Evolutionary conservation across 768 basidiomycete species (phyloP).

Genomic region (Trametes cinnabarina): DNA sequence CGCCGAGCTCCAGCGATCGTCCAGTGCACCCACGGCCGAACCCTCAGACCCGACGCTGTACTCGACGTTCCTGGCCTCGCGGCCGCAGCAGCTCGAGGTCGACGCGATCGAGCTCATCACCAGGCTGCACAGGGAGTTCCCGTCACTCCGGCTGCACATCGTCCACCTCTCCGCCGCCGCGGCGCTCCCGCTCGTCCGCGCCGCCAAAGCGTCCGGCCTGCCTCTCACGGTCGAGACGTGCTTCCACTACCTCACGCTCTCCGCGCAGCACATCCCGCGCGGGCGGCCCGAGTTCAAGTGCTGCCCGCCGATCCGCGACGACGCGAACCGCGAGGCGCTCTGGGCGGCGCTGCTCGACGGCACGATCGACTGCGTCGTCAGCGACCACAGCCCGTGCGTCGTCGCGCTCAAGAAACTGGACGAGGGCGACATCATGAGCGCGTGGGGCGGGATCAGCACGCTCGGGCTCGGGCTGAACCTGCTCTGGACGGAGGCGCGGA

Average conservation of each 20-base stretch:
- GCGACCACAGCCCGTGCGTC: constrained; percentile 93
- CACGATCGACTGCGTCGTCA: constrained; percentile 88
- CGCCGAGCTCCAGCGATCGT: constrained; percentile 70
- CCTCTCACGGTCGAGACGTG: constrained; percentile 94
- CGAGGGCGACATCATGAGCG: constrained; percentile 78
- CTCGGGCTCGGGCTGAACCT: constrained; percentile 87
- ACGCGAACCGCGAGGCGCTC: constrained; percentile 66
- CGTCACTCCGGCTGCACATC: constrained; percentile 81
- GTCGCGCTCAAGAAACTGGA: constrained; percentile 75
- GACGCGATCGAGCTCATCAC: constrained; percentile 81
- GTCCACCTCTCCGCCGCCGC: constrained; percentile 90
- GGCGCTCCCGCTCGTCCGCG: constrained; percentile 73
- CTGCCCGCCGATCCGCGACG: constrained; percentile 87
- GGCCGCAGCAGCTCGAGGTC: constrained; percentile 77
- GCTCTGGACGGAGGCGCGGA: constrained; percentile 81
- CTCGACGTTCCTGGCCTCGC: constrained; percentile 79
- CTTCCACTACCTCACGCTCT: constrained; percentile 91
- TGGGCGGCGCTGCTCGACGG: constrained; percentile 84
- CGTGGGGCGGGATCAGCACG: constrained; percentile 95
- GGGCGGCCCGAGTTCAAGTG: constrained; percentile 91
- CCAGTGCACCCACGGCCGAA: constrained; percentile 20
- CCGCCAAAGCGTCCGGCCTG: constrained; percentile 60
- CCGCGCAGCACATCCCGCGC: constrained; percentile 67
- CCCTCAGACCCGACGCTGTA: constrained; percentile 55
- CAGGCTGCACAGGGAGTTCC: constrained; percentile 57